These are phyloP conservation scores for Vachellia collinsii DNA, from an alignment of 306 rosid genomes.

Conservation along the genomic window DNA sequence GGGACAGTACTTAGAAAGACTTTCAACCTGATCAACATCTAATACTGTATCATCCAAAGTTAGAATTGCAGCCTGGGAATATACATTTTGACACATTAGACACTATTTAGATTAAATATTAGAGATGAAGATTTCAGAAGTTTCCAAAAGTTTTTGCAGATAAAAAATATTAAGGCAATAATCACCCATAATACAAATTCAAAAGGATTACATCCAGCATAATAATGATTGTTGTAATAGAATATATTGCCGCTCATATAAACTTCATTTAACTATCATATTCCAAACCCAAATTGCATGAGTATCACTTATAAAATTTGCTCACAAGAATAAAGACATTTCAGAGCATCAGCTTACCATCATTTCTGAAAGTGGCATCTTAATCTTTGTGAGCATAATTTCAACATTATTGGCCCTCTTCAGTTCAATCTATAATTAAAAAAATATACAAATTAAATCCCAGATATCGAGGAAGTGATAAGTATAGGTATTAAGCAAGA, in stretches of 20 bases:
- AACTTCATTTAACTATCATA: conserved; percentile 20
- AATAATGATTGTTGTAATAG: conserved; percentile 28
- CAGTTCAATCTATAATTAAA: conserved; percentile 74
- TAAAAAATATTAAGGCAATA: conserved; percentile 25
- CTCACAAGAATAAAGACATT: conserved; percentile 2
- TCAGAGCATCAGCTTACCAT: conserved; percentile 69
- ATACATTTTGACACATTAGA: conserved; percentile 35
- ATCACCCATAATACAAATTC: conserved; percentile 18
- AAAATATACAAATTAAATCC: conserved; percentile 18
- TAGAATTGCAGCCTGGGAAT: conserved; percentile 83
- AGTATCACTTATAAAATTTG: conserved; percentile 12
- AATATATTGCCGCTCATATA: conserved; percentile 8
- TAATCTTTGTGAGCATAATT: conserved; percentile 99
- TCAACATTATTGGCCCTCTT: conserved; percentile 97
- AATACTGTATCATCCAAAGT: conserved; percentile 92
- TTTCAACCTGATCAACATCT: conserved; percentile 97
- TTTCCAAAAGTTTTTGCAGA: conserved; percentile 17
- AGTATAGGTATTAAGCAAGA: conserved; percentile 27
- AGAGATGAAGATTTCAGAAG: conserved; percentile 31
- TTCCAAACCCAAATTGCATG: conserved; percentile 1
- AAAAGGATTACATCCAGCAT: not conserved
- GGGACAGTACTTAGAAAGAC: conserved; percentile 93
- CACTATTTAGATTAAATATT: conserved; percentile 21
- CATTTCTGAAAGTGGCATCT: conserved; percentile 99
- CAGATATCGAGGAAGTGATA: conserved; percentile 34